These are phyloP conservation scores for Cylindrotheca fusiformis DNA, from an alignment of 108 stramenopile genomes.

Conservation along the genomic window DNA sequence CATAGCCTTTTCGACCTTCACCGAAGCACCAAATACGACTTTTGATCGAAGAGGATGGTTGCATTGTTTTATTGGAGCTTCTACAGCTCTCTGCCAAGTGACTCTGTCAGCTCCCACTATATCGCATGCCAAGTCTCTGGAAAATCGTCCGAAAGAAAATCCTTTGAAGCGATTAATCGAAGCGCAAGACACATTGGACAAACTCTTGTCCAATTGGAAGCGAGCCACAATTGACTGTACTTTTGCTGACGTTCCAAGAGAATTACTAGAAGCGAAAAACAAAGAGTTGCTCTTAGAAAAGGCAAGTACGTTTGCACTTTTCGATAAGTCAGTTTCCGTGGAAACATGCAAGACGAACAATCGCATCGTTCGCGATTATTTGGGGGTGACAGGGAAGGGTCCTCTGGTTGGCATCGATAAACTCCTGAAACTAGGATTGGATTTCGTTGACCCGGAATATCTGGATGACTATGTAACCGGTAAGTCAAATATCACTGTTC, in stretches of 20 bases:
- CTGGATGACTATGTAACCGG: slow-evolving; percentile 58
- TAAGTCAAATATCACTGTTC: slow-evolving; percentile 17
- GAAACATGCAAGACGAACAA: slow-evolving; percentile 70
- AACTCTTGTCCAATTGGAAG: slow-evolving; percentile 29
- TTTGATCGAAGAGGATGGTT: too few species aligned
- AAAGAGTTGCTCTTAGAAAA: slow-evolving; percentile 77
- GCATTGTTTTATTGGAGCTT: too few species aligned
- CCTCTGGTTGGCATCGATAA: slow-evolving; percentile 71
- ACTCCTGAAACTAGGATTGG: slow-evolving; percentile 45
- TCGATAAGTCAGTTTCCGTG: slow-evolving; percentile 68
- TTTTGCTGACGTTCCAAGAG: slow-evolving; percentile 80
- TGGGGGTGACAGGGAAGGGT: slow-evolving; percentile 73
- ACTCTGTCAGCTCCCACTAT: neutral
- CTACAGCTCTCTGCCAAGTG: too few species aligned
- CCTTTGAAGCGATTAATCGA: slow-evolving; percentile 12
- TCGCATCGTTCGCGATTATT: slow-evolving; percentile 65
- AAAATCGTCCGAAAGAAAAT: neutral
- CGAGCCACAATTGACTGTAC: slow-evolving; percentile 73
- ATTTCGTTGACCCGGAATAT: slow-evolving; percentile 45
- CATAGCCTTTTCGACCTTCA: too few species aligned
- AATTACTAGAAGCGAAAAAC: slow-evolving; percentile 72
- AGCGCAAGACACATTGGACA: slow-evolving; percentile 23
- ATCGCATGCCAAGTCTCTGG: neutral
- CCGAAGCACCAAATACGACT: too few species aligned
- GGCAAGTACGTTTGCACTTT: slow-evolving; percentile 71